Percentiles rank a stretch among this genome's conserved stretches.
Evolutionary conservation across 805 yeast species (phyloP).

Genomic region (Pichia scutulata): DNA sequence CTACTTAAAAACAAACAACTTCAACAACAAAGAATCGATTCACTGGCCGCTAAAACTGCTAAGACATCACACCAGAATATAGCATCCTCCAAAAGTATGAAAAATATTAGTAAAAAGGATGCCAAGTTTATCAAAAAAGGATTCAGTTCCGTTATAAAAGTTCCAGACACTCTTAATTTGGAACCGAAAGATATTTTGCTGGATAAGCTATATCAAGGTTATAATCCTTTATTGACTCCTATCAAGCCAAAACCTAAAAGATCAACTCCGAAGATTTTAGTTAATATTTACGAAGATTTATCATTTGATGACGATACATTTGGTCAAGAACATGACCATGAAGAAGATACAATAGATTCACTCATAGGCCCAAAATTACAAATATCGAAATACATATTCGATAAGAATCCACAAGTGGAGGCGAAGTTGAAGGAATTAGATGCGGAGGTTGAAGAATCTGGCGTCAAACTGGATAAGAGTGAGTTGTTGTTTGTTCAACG

Average conservation of each 20-base stretch:
- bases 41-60: neutral
- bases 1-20: neutral
- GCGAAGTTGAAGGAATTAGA: slow-evolving; percentile 10
- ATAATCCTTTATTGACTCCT: slow-evolving; percentile 28
- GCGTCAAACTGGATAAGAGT: neutral
- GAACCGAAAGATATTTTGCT: slow-evolving; percentile 28
- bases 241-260: slow-evolving; percentile 16
- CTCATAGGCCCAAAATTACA: slow-evolving; percentile 15
- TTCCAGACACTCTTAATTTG: slow-evolving; percentile 27
- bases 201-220: slow-evolving; percentile 30
- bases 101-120: neutral
- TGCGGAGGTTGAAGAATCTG: neutral
- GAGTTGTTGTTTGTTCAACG: neutral
- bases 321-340: slow-evolving; percentile 1
- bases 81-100: neutral
- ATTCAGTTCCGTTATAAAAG: slow-evolving; percentile 28
- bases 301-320: slow-evolving; percentile 16
- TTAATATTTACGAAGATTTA: slow-evolving; percentile 28
- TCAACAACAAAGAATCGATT: neutral
- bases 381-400: slow-evolving; percentile 15
- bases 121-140: slow-evolving; percentile 19
- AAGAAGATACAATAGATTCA: slow-evolving; percentile 9
- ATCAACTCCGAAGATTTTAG: slow-evolving; percentile 23
- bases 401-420: slow-evolving; percentile 15
- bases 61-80: neutral